A percentile compares a stretch with the other conserved stretches of the same genome.
phyloP scores from a whole-genome alignment of 2,329 filamentous ascomycete genomes.

The Calycina herbarum region DNA sequence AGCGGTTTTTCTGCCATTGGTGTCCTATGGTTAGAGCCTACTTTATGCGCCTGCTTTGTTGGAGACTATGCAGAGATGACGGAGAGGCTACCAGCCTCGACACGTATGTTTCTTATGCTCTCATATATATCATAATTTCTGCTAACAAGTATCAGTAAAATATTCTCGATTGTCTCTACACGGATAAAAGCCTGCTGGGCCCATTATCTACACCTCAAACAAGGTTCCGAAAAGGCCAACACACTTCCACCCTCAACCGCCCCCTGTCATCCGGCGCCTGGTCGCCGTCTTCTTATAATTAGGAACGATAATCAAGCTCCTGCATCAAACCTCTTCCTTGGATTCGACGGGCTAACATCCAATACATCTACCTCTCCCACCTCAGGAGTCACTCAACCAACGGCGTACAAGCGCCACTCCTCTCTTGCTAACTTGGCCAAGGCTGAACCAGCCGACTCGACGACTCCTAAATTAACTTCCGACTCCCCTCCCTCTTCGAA shows the following conservation, averaged over 20 bases:
- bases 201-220: slow-evolving; percentile 60
- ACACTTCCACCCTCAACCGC: slow-evolving; percentile 57
- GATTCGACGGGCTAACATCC: slow-evolving; percentile 55
- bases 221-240: slow-evolving; percentile 52
- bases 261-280: slow-evolving; percentile 68
- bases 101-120: slow-evolving; percentile 46
- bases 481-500: slow-evolving; percentile 42
- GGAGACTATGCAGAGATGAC: slow-evolving; percentile 66
- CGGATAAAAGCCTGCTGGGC: slow-evolving; percentile 62
- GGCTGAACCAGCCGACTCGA: slow-evolving; percentile 20
- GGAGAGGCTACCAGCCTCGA: slow-evolving; percentile 53
- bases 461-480: slow-evolving; percentile 21
- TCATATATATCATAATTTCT: neutral
- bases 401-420: slow-evolving; percentile 33
- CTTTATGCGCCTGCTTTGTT: slow-evolving; percentile 70
- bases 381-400: slow-evolving; percentile 20
- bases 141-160: slow-evolving; percentile 47
- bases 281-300: slow-evolving; percentile 67
- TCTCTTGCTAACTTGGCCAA: slow-evolving; percentile 23
- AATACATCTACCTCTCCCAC: slow-evolving; percentile 7
- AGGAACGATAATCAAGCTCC: slow-evolving; percentile 56
- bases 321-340: slow-evolving; percentile 50
- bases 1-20: slow-evolving; percentile 71
- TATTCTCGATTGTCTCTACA: slow-evolving; percentile 57
- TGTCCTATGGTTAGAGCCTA: slow-evolving; percentile 77